Percentiles rank a stretch among this genome's conserved stretches.
Conservation (phyloP, 805 yeast species). For the Kuraishia ogatae region DNA sequence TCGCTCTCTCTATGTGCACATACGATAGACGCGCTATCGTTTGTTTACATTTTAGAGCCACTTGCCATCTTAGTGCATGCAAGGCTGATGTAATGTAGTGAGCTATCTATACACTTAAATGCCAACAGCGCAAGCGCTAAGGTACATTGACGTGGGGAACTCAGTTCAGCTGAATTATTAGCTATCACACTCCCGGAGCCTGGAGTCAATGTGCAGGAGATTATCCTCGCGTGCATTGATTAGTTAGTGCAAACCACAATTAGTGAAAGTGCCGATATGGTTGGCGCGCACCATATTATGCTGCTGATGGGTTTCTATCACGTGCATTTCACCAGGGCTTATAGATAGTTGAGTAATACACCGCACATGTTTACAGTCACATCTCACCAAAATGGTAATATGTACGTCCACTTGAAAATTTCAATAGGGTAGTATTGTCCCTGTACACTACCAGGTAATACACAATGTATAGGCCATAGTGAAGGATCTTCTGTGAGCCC, state of each 20-base stretch:
- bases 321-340: not conserved
- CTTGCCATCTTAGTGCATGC: not conserved
- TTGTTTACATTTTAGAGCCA: constrained; percentile 7
- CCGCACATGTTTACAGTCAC: not conserved
- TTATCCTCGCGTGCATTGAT: no score
- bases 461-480: not conserved
- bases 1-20: not conserved
- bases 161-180: no score
- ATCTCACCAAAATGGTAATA: not conserved
- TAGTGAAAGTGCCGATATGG: no score
- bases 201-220: no score
- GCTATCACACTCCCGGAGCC: no score
- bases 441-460: not conserved
- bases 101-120: not conserved
- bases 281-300: no score
- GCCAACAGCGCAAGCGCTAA: not conserved
- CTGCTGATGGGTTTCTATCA: not conserved
- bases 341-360: not conserved
- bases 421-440: not conserved
- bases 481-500: not conserved
- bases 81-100: not conserved
- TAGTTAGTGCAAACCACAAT: no score
- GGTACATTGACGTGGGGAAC: not conserved
- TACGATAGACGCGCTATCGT: not conserved
- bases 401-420: not conserved